These are phyloP conservation scores for Peziza echinospora DNA, from an alignment of 495 filamentous ascomycete genomes.

Conservation along the genomic window DNA sequence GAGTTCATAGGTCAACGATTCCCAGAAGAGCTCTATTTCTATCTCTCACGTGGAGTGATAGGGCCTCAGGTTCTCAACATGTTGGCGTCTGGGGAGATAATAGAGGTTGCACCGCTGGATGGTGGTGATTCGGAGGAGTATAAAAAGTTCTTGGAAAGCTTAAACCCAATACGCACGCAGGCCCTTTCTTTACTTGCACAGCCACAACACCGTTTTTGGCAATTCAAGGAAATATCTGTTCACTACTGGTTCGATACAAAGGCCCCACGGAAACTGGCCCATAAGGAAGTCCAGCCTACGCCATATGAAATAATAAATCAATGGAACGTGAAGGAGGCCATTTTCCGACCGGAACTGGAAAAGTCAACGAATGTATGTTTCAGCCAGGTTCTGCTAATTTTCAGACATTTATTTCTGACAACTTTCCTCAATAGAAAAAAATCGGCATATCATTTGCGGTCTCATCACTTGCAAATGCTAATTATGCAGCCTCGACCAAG, in stretches of 20 bases:
- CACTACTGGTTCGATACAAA: slow-evolving; percentile 69
- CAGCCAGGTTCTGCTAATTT: too few species aligned
- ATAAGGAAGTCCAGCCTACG: slow-evolving; percentile 36
- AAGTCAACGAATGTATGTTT: too few species aligned
- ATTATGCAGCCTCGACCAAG: slow-evolving; percentile 47
- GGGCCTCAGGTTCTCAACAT: slow-evolving; percentile 60
- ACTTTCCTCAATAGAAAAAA: too few species aligned
- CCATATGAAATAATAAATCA: slow-evolving; percentile 38
- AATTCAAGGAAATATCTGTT: slow-evolving; percentile 49
- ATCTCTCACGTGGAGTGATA: slow-evolving; percentile 64
- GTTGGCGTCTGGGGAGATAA: slow-evolving; percentile 53
- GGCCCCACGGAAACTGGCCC: slow-evolving; percentile 39
- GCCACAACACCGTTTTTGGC: slow-evolving; percentile 58
- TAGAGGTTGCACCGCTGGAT: slow-evolving; percentile 58
- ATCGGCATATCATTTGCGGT: slow-evolving; percentile 36
- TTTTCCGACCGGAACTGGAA: slow-evolving; percentile 26
- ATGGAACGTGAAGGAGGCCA: slow-evolving; percentile 50
- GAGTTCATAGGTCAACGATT: slow-evolving; percentile 75
- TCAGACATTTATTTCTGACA: too few species aligned
- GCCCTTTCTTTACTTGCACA: slow-evolving; percentile 56
- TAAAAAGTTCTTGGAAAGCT: slow-evolving; percentile 47
- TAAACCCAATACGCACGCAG: slow-evolving; percentile 49
- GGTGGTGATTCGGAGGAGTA: slow-evolving; percentile 63
- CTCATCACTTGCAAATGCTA: slow-evolving; percentile 34
- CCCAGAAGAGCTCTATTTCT: slow-evolving; percentile 79